Evolutionary conservation across 805 yeast genomes (phyloP), one percentile per base, ranked within the genome.

Genomic region (Pichia insulana): DNA sequence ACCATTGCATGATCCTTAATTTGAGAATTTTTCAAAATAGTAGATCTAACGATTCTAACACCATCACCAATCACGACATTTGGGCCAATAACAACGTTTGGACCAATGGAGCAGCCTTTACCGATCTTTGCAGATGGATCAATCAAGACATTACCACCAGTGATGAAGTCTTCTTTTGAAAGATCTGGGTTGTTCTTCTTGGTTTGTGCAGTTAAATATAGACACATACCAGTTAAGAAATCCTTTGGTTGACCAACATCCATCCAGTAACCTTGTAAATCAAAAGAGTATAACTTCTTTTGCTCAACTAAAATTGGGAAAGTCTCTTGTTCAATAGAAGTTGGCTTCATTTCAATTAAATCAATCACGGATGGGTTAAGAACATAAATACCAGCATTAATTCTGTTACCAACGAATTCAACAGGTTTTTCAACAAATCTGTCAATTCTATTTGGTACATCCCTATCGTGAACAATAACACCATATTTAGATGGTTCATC

Each of bases 201-300:
- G 57, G 90, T 67, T 62, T 88, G 71, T 43, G 97, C 82, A 64
- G 83, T 75, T 67, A 92, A 76, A 76, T 89, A 92, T 52, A 90
- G 73, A 56, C 88, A 80, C 59, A 97, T 86, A 68, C 99, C 99
- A 47, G 96, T 80, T 53, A 92, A 71, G 81, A 88, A 92, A 71
- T 92, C 99, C 79, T 90, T 92, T 77, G 99, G 99, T 76, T 92
- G 99, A 69, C 99, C 99, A 56, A 92, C 97, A 69, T 92, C 99
- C 98, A 92, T 92, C 99, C 99, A 92, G 85, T 80, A 92, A 54
- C 98, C 97, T 74, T 92, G 97, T 62, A 92, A 79, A 69, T 92
- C 99, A 62, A 85, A 92, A 42, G 97, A 89, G 76, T 81, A 92
- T 59, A 92, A 76, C 48, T 82, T 76, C 62, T 83, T 88, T 63